phyloP scores from a whole-genome alignment of 2,329 filamentous ascomycete genomes.

The Colletotrichum echinochloae region DNA sequence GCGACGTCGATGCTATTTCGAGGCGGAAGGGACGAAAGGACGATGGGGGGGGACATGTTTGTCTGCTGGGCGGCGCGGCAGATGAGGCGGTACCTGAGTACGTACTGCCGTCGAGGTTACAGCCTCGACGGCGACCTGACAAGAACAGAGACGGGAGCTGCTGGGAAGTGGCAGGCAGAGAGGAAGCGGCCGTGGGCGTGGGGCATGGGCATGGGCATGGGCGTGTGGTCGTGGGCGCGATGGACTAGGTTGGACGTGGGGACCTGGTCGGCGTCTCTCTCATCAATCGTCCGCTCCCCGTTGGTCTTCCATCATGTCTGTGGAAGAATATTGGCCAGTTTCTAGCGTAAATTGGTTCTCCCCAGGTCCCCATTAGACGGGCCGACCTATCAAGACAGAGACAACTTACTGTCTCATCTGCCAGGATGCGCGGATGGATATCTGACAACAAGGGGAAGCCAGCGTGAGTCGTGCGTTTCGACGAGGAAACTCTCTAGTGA shows the following conservation, averaged over 20 bases:
- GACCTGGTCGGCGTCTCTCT: slow-evolving; percentile 5
- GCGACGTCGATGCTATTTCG: slow-evolving; percentile 38
- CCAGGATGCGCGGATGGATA: slow-evolving; percentile 38
- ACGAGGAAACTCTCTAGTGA: slow-evolving; percentile 38
- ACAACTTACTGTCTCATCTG: slow-evolving; percentile 41
- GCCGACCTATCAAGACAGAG: slow-evolving; percentile 41
- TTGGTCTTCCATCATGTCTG: slow-evolving; percentile 3
- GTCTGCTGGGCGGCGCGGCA: slow-evolving; percentile 14
- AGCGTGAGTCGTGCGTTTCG: slow-evolving; percentile 41
- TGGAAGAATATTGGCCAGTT: slow-evolving; percentile 29
- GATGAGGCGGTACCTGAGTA: slow-evolving; percentile 1
- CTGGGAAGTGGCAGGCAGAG: slow-evolving; percentile 14
- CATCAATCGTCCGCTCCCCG: slow-evolving; percentile 1
- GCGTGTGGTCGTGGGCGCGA: background rate
- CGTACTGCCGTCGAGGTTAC: background rate
- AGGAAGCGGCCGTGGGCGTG: background rate
- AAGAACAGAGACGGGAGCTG: slow-evolving; percentile 14
- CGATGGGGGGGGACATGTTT: slow-evolving; percentile 22
- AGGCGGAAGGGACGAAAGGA: slow-evolving; percentile 32
- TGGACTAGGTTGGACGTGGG: slow-evolving; percentile 17
- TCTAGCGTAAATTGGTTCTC: slow-evolving; percentile 38
- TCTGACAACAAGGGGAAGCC: slow-evolving; percentile 40
- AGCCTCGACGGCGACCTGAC: slow-evolving; percentile 6
- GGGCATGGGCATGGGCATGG: background rate
- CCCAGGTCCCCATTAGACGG: slow-evolving; percentile 39